phyloP scores from a whole-genome alignment of 2,329 filamentous ascomycete species.

The Helotiales sp. region DNA sequence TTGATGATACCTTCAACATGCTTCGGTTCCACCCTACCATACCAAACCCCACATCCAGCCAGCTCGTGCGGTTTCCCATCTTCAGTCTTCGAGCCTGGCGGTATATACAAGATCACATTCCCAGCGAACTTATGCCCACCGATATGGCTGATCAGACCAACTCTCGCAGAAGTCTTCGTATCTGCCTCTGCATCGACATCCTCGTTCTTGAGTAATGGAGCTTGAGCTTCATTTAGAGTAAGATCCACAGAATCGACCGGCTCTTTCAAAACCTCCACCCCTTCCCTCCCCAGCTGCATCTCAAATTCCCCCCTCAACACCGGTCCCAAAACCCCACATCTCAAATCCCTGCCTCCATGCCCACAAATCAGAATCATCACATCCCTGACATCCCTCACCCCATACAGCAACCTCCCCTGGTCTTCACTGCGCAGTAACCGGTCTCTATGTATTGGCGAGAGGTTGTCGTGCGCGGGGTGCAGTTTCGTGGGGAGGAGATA shows the following conservation, averaged over 20 bases:
- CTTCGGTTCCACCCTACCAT: constrained; percentile 75
- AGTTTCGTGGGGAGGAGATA: constrained; percentile 68
- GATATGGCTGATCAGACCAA: constrained; percentile 78
- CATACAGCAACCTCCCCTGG: constrained; percentile 56
- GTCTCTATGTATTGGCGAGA: constrained; percentile 63
- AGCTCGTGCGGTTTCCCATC: constrained; percentile 59
- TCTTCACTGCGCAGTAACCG: constrained; percentile 55
- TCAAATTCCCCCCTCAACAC: constrained; percentile 74
- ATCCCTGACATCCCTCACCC: constrained; percentile 67
- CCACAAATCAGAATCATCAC: constrained; percentile 86
- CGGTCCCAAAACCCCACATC: constrained; percentile 83
- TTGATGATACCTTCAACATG: constrained; percentile 77
- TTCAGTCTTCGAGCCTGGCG: constrained; percentile 53
- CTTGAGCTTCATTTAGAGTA: not conserved
- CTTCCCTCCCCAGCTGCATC: constrained; percentile 55
- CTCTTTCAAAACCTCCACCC: constrained; percentile 55
- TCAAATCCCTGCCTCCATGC: constrained; percentile 78
- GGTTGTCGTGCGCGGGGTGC: constrained; percentile 61
- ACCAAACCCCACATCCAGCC: constrained; percentile 79
- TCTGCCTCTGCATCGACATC: constrained; percentile 37
- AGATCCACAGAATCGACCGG: constrained; percentile 47
- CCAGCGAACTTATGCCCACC: constrained; percentile 87
- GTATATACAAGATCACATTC: constrained; percentile 82
- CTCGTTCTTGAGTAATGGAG: constrained; percentile 49
- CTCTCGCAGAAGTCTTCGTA: constrained; percentile 50